Evolutionary conservation across 345 rosid species (phyloP).

Genomic region (Heritiera littoralis): DNA sequence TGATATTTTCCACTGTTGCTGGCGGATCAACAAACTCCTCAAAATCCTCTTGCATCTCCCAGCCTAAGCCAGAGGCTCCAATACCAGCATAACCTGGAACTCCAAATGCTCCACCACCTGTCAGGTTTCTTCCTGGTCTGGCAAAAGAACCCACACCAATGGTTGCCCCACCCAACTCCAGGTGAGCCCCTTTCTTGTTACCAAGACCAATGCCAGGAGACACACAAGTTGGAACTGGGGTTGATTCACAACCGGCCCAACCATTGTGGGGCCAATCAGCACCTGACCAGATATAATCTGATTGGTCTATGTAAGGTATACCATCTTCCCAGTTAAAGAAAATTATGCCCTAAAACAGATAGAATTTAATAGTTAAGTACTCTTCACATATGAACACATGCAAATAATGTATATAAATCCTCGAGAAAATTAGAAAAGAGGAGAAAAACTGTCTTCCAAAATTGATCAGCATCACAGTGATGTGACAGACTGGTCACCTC

Average conservation of each 20-base stretch:
- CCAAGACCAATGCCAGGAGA: constrained; percentile 78
- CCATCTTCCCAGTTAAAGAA: constrained; percentile 68
- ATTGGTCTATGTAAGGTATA: constrained; percentile 37
- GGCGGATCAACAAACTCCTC: constrained; percentile 75
- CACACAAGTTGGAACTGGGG: constrained; percentile 68
- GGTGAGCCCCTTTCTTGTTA: constrained; percentile 69
- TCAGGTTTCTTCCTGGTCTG: constrained; percentile 49
- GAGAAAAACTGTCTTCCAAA: constrained; percentile 6
- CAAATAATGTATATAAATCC: background rate
- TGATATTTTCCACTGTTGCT: constrained; percentile 65
- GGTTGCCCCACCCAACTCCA: constrained; percentile 78
- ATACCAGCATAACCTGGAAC: constrained; percentile 63
- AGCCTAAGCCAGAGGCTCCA: constrained; percentile 74
- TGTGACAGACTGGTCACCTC: background rate
- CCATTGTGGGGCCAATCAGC: constrained; percentile 89
- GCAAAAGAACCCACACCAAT: constrained; percentile 52
- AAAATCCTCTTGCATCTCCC: constrained; percentile 73
- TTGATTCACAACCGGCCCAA: constrained; percentile 83
- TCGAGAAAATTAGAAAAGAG: background rate
- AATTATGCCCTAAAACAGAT: constrained; percentile 64
- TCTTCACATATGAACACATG: background rate
- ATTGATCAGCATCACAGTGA: background rate
- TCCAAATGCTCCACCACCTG: constrained; percentile 59
- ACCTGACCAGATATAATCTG: constrained; percentile 68
- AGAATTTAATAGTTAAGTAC: constrained; percentile 27